Evolutionary conservation across 108 stramenopile species (phyloP).

Genomic region (Cyclotella sp.): DNA sequence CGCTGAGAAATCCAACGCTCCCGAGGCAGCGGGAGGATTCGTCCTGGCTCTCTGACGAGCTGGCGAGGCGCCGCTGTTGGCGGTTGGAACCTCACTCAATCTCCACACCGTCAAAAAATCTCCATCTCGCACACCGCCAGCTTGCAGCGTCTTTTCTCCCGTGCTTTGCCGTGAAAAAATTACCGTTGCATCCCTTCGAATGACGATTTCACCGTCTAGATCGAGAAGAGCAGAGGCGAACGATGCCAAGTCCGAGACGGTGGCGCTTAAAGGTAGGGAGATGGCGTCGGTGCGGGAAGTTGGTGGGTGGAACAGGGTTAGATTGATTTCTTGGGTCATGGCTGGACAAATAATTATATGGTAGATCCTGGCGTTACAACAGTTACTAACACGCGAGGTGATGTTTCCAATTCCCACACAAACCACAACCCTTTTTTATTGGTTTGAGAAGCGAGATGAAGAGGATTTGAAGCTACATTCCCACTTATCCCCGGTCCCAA

Average conservation of each 20-base stretch:
- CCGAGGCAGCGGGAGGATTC: slow-evolving; percentile 40
- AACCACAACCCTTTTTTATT: too few species aligned
- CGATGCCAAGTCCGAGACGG: slow-evolving; percentile 56
- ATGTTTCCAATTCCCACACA: too few species aligned
- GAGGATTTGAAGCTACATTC: too few species aligned
- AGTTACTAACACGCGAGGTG: too few species aligned
- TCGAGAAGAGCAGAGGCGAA: slow-evolving; percentile 68
- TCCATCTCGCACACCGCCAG: slow-evolving; percentile 58
- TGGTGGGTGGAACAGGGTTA: slow-evolving; percentile 43
- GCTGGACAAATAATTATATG: background rate
- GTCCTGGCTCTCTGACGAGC: slow-evolving; percentile 20
- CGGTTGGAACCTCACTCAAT: background rate
- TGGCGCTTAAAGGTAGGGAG: slow-evolving; percentile 41
- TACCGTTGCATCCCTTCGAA: slow-evolving; percentile 55
- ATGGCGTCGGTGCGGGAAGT: slow-evolving; percentile 36
- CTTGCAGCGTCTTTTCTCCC: slow-evolving; percentile 19
- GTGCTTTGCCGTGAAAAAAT: background rate
- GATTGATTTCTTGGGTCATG: slow-evolving; percentile 21
- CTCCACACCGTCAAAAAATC: slow-evolving; percentile 54
- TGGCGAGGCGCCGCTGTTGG: slow-evolving; percentile 1
- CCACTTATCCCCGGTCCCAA: too few species aligned
- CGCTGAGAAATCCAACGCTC: slow-evolving; percentile 75
- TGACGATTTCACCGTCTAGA: slow-evolving; percentile 31
- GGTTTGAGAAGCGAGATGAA: too few species aligned
- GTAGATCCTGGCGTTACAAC: too few species aligned